Evolutionary conservation across 23 red algal species (phyloP).

Genomic region (Gracilaria domingensis): DNA sequence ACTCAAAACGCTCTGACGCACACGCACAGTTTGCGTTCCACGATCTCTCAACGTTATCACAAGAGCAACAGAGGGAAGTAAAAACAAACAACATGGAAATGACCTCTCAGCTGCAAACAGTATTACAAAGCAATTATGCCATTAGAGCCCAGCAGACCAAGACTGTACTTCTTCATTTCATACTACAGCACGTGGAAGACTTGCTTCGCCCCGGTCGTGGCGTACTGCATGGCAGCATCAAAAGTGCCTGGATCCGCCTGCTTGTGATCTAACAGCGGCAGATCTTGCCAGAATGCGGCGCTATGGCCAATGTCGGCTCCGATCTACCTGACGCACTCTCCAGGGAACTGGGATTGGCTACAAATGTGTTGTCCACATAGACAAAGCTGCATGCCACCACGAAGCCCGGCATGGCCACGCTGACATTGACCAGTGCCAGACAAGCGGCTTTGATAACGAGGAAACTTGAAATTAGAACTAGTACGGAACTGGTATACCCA

Average conservation of each 20-base stretch:
- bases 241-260: background rate
- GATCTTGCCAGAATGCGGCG: slow-evolving; percentile 55
- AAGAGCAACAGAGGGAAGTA: no score
- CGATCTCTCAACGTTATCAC: no score
- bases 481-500: no score
- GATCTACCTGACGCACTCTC: slow-evolving; percentile 64
- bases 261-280: slow-evolving; percentile 37
- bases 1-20: no score
- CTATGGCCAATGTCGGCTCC: slow-evolving; percentile 50
- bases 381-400: slow-evolving; percentile 79
- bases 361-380: slow-evolving; percentile 57
- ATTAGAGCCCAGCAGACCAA: slow-evolving; percentile 53
- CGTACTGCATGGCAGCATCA: slow-evolving; percentile 54
- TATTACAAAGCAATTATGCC: slow-evolving; percentile 67
- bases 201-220: slow-evolving; percentile 52
- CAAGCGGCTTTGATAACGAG: slow-evolving; percentile 94
- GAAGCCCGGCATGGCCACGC: slow-evolving; percentile 90
- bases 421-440: slow-evolving; percentile 85
- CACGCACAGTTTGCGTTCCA: no score
- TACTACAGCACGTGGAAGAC: slow-evolving; percentile 74
- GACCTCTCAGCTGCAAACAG: no score
- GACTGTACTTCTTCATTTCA: slow-evolving; percentile 62
- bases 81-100: no score
- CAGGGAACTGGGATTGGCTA: slow-evolving; percentile 64
- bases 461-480: no score